phyloP scores from a whole-genome alignment of 352 stramenopile species.

The Phytophthora agathidicida region DNA sequence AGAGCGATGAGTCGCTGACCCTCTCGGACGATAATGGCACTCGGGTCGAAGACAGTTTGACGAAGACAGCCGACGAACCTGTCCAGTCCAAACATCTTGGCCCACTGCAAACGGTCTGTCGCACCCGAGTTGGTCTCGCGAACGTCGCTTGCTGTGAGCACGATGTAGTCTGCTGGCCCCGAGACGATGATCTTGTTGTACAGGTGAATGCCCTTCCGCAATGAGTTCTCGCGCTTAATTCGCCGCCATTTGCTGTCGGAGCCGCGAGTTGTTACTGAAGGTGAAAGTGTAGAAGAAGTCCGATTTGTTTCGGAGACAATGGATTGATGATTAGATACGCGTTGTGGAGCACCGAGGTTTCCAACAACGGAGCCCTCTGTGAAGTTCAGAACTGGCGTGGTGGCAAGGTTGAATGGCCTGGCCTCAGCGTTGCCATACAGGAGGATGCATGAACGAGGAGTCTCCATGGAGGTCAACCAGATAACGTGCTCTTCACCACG shows the following conservation, averaged over 20 bases:
- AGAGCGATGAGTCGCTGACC: slow-evolving; percentile 29
- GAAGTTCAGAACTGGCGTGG: slow-evolving; percentile 38
- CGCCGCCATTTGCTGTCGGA: slow-evolving; percentile 41
- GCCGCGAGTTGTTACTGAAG: neutral
- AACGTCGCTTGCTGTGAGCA: slow-evolving; percentile 42
- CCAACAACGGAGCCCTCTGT: slow-evolving; percentile 47
- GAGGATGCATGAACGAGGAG: slow-evolving; percentile 42
- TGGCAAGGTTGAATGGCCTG: slow-evolving; percentile 35
- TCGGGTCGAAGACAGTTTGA: slow-evolving; percentile 38
- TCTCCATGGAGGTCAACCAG: slow-evolving; percentile 46
- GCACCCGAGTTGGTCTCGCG: slow-evolving; percentile 33
- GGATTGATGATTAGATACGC: neutral
- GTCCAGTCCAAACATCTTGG: slow-evolving; percentile 43
- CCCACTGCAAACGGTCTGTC: slow-evolving; percentile 41
- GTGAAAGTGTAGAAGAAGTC: slow-evolving; percentile 2
- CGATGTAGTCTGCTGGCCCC: slow-evolving; percentile 49
- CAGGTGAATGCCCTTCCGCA: slow-evolving; percentile 35
- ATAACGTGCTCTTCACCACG: slow-evolving; percentile 45
- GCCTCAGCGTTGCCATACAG: slow-evolving; percentile 49
- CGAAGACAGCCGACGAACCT: slow-evolving; percentile 43
- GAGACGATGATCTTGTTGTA: slow-evolving; percentile 48
- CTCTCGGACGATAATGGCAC: slow-evolving; percentile 34
- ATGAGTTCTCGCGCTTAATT: slow-evolving; percentile 44
- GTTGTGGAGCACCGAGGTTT: slow-evolving; percentile 32
- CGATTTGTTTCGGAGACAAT: neutral